Evolutionary conservation across 1,284 basidiomycete genomes (phyloP).

Genomic region (Fomes fomentarius): DNA sequence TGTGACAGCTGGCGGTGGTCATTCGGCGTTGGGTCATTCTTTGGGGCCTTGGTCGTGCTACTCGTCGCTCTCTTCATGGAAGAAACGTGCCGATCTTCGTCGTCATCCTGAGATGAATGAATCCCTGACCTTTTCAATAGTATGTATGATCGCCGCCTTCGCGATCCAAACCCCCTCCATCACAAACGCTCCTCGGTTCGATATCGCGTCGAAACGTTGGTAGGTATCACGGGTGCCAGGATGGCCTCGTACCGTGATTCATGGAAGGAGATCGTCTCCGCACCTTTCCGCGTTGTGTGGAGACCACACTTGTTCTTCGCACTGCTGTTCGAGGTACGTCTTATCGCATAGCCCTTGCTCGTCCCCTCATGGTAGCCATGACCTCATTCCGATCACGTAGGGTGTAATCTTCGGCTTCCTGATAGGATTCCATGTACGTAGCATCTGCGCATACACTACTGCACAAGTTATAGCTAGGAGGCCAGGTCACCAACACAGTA

Average conservation of each 20-base stretch:
- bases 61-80: constrained; percentile 61
- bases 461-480: too few species aligned
- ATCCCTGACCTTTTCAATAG: too few species aligned
- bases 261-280: constrained; percentile 49
- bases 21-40: constrained; percentile 68
- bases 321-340: constrained; percentile 55
- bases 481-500: constrained; percentile 67
- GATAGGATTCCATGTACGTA: constrained; percentile 70
- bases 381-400: constrained; percentile 30
- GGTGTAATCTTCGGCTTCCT: constrained; percentile 66
- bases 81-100: constrained; percentile 74
- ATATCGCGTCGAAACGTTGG: constrained; percentile 61
- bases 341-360: not conserved
- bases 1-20: constrained; percentile 66
- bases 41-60: constrained; percentile 53
- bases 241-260: constrained; percentile 62
- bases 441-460: not conserved
- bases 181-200: constrained; percentile 46
- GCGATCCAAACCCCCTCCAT: constrained; percentile 39
- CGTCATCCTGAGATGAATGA: too few species aligned
- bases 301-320: constrained; percentile 61
- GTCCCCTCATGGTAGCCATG: not conserved
- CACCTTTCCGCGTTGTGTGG: constrained; percentile 60
- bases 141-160: constrained; percentile 67
- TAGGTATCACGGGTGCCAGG: constrained; percentile 64